These are phyloP conservation scores for Populus pruinosa DNA, from an alignment of 345 rosid genomes.

Conservation along the genomic window DNA sequence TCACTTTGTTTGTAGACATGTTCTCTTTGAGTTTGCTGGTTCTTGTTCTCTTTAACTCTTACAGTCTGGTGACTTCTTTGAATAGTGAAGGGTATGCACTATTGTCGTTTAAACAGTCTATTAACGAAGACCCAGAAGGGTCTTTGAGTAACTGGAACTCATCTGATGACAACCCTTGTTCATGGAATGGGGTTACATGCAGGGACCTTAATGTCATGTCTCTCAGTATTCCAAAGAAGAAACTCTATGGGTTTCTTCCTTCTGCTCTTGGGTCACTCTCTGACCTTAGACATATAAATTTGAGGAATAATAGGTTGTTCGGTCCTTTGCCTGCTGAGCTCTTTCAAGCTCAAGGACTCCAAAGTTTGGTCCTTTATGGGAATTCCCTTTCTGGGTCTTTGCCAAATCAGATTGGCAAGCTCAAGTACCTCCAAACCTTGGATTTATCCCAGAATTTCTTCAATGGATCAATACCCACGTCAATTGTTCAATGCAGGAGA, in stretches of 20 bases:
- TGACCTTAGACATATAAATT: constrained; percentile 78
- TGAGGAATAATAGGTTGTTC: constrained; percentile 67
- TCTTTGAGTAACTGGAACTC: constrained; percentile 78
- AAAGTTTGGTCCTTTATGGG: constrained; percentile 89
- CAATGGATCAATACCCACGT: constrained; percentile 63
- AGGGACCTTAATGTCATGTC: constrained; percentile 71
- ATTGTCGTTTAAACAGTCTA: constrained; percentile 64
- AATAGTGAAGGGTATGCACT: constrained; percentile 72
- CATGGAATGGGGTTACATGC: constrained; percentile 95
- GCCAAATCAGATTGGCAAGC: constrained; percentile 64
- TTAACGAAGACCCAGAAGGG: constrained; percentile 70
- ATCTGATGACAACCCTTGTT: constrained; percentile 65
- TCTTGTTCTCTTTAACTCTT: constrained; percentile 9
- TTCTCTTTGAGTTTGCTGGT: constrained; percentile 15
- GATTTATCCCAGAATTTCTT: constrained; percentile 87
- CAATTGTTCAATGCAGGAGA: constrained; percentile 72
- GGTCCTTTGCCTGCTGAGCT: constrained; percentile 73
- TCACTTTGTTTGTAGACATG: constrained; percentile 11
- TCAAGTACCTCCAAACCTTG: constrained; percentile 65
- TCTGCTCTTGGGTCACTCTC: constrained; percentile 77
- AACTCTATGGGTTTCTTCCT: constrained; percentile 70
- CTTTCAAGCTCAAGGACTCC: constrained; percentile 68
- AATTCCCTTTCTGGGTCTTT: constrained; percentile 79
- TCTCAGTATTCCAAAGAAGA: constrained; percentile 81
- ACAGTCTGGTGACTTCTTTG: constrained; percentile 17